Evolutionary conservation across 2,329 filamentous ascomycete genomes (phyloP).

Genomic region (Cladophialophora carrionii): DNA sequence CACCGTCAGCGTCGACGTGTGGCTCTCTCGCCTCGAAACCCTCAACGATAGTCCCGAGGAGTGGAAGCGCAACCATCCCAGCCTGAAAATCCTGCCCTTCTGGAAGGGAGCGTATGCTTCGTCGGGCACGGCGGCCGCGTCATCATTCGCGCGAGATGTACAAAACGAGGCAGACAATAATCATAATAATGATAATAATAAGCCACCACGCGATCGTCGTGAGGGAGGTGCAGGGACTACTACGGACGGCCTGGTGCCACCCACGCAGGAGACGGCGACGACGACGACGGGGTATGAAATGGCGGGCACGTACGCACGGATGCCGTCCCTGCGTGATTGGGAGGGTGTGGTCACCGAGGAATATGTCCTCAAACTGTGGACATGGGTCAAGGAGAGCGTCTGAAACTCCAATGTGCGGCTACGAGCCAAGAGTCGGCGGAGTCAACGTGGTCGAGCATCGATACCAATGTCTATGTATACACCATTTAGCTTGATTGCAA

Average conservation of each 20-base stretch:
- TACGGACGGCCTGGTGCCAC: too few relatives aligned
- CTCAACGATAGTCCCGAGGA: constrained; percentile 34
- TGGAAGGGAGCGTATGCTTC: constrained; percentile 53
- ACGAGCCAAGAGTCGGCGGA: background rate
- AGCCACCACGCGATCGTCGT: background rate
- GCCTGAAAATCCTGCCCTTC: constrained; percentile 53
- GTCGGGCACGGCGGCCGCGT: too few relatives aligned
- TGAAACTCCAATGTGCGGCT: too few relatives aligned
- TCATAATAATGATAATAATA: too few relatives aligned
- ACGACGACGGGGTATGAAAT: constrained; percentile 16
- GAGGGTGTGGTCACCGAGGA: constrained; percentile 20
- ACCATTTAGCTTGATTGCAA: background rate
- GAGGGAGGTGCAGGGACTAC: background rate
- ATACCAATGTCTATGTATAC: background rate
- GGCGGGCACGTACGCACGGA: constrained; percentile 14
- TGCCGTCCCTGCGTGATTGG: constrained; percentile 15
- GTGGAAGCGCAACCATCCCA: constrained; percentile 53
- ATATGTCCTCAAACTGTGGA: constrained; percentile 9
- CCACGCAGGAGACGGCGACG: background rate
- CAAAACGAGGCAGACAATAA: too few relatives aligned
- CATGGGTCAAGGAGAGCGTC: too few relatives aligned
- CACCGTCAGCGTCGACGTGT: constrained; percentile 48
- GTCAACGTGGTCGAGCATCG: background rate
- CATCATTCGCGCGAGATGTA: too few relatives aligned
- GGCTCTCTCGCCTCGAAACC: constrained; percentile 49